These are phyloP conservation scores for Castanea crenata DNA, from an alignment of 306 rosid genomes.

Conservation along the genomic window DNA sequence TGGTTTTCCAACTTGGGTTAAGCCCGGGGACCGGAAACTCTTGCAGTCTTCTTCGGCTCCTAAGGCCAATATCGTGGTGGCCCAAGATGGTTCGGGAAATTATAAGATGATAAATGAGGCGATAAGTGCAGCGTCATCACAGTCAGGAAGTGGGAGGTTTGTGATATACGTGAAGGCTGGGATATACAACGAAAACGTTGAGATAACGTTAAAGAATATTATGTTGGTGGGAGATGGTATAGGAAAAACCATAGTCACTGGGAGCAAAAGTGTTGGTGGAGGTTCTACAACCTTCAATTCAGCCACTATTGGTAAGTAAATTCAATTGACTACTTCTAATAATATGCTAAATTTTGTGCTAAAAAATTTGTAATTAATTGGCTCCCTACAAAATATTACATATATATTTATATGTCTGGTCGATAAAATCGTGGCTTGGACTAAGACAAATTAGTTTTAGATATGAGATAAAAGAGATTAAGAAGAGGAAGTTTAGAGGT, in stretches of 20 bases:
- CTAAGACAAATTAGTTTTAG: too few relatives aligned
- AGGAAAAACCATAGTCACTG: slow-evolving; percentile 73
- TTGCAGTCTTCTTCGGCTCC: slow-evolving; percentile 58
- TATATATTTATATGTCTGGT: too few relatives aligned
- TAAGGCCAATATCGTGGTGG: slow-evolving; percentile 61
- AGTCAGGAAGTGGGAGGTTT: slow-evolving; percentile 55
- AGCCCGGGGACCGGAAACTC: slow-evolving; percentile 63
- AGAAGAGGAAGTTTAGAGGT: too few relatives aligned
- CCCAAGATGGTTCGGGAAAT: slow-evolving; percentile 72
- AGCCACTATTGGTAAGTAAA: slow-evolving; percentile 77
- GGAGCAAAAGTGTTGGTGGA: slow-evolving; percentile 88
- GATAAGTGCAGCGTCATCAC: slow-evolving; percentile 37
- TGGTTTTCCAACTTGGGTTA: slow-evolving; percentile 78
- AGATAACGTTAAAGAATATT: slow-evolving; percentile 48
- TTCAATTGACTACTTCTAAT: not conserved
- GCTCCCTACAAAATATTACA: too few relatives aligned
- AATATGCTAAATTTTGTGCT: not conserved
- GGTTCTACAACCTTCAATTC: slow-evolving; percentile 75
- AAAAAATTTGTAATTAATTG: too few relatives aligned
- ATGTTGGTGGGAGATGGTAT: slow-evolving; percentile 90
- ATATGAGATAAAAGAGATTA: too few relatives aligned
- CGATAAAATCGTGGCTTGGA: too few relatives aligned
- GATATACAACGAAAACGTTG: slow-evolving; percentile 62
- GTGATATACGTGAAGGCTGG: slow-evolving; percentile 79
- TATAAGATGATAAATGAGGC: slow-evolving; percentile 56